These are phyloP conservation scores for Epichloe uncinata DNA, from an alignment of 2,329 filamentous ascomycete species.

Conservation along the genomic window DNA sequence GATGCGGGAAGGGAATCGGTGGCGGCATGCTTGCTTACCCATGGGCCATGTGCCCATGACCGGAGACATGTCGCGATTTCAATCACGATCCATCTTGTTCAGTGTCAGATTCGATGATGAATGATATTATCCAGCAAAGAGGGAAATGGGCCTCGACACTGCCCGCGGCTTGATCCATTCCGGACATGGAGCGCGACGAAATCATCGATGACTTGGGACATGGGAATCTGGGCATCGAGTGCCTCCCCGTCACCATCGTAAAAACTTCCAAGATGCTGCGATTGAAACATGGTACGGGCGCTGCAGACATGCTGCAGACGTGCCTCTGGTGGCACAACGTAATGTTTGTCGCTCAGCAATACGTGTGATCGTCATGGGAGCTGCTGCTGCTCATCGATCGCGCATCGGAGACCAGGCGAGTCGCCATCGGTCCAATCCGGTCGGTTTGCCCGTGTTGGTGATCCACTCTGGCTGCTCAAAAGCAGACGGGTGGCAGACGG, in stretches of 20 bases:
- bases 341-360: slow-evolving; percentile 8
- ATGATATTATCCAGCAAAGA: no score
- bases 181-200: not conserved
- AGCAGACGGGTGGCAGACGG: not conserved
- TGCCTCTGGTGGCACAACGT: not conserved
- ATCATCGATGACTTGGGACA: not conserved
- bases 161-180: no score
- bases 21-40: no score
- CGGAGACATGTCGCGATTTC: no score
- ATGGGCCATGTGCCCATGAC: no score
- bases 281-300: no score
- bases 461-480: not conserved
- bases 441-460: not conserved
- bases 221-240: not conserved
- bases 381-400: slow-evolving; percentile 4
- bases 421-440: slow-evolving; percentile 6
- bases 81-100: no score
- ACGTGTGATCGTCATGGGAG: slow-evolving; percentile 1
- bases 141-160: no score
- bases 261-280: no score
- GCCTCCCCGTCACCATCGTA: not conserved
- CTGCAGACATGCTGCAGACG: no score
- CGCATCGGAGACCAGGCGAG: slow-evolving; percentile 1
- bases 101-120: no score
- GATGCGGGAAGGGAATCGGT: no score